phyloP scores from a whole-genome alignment of 2,329 filamentous ascomycete species.

The Aspergillus japonicus region DNA sequence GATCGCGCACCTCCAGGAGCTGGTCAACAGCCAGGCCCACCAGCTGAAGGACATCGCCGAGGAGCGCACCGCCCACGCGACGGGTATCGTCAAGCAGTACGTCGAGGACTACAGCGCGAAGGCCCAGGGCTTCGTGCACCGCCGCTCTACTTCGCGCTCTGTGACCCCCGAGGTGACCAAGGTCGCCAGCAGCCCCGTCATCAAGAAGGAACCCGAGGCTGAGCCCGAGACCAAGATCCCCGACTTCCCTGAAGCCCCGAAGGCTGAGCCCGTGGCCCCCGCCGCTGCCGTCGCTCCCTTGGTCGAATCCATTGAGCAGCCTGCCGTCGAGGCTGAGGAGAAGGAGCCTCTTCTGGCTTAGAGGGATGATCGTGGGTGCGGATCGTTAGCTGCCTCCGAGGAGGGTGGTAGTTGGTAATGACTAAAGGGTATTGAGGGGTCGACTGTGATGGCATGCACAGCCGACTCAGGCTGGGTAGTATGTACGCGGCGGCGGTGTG shows the following conservation, averaged over 20 bases:
- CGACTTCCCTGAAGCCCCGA: constrained; percentile 52
- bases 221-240: constrained; percentile 42
- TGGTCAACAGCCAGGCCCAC: constrained; percentile 58
- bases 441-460: not conserved
- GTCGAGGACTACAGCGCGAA: constrained; percentile 61
- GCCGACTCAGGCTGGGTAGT: not conserved
- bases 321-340: constrained; percentile 26
- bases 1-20: constrained; percentile 53
- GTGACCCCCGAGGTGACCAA: constrained; percentile 35
- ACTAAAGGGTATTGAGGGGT: too few species aligned
- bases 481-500: not conserved
- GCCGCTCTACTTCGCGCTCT: constrained; percentile 18
- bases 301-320: constrained; percentile 29
- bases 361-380: not conserved
- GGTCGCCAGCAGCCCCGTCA: constrained; percentile 21
- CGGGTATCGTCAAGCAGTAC: constrained; percentile 58
- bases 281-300: not conserved
- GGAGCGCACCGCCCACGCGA: constrained; percentile 59
- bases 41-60: constrained; percentile 61
- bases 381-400: not conserved
- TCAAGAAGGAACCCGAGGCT: constrained; percentile 39
- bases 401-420: too few species aligned
- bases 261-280: constrained; percentile 35
- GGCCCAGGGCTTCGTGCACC: constrained; percentile 56
- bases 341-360: constrained; percentile 36